A percentile compares a stretch with the other conserved stretches of the same genome.
Evolutionary conservation across 1,139 yeast species (phyloP).

Genomic region (Wickerhamomyces sp.): DNA sequence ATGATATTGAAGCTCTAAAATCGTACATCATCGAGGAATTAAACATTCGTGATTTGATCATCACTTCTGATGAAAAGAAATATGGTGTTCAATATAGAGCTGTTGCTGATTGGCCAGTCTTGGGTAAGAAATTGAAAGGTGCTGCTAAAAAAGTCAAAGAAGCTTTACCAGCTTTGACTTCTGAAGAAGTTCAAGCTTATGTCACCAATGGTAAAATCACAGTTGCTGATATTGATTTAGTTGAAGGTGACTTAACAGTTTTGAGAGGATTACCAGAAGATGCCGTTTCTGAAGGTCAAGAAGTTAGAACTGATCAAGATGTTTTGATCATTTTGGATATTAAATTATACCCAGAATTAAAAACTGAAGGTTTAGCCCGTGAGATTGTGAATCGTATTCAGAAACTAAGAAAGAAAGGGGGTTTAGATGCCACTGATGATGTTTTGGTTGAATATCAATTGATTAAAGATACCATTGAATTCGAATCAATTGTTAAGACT

Average conservation of each 20-base stretch:
- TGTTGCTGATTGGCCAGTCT: slow-evolving; percentile 98
- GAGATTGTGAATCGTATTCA: slow-evolving; percentile 96
- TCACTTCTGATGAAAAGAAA: slow-evolving; percentile 86
- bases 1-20: slow-evolving; percentile 74
- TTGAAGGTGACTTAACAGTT: slow-evolving; percentile 84
- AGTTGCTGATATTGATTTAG: slow-evolving; percentile 86
- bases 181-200: slow-evolving; percentile 77
- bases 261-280: slow-evolving; percentile 80
- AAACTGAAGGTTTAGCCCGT: slow-evolving; percentile 93
- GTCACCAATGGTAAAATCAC: slow-evolving; percentile 67
- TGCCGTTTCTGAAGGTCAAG: slow-evolving; percentile 63
- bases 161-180: slow-evolving; percentile 77
- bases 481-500: slow-evolving; percentile 56
- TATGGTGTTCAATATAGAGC: slow-evolving; percentile 91
- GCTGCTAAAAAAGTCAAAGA: slow-evolving; percentile 93
- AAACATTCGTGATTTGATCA: slow-evolving; percentile 81
- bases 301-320: slow-evolving; percentile 82
- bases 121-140: slow-evolving; percentile 94
- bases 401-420: slow-evolving; percentile 95
- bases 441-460: slow-evolving; percentile 79
- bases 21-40: slow-evolving; percentile 83
- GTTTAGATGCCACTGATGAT: slow-evolving; percentile 92
- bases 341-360: slow-evolving; percentile 79
- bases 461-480: slow-evolving; percentile 63
- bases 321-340: slow-evolving; percentile 86